Conservation (phyloP, 768 basidiomycete species). For the Gloeopeniophorella convolvens region DNA sequence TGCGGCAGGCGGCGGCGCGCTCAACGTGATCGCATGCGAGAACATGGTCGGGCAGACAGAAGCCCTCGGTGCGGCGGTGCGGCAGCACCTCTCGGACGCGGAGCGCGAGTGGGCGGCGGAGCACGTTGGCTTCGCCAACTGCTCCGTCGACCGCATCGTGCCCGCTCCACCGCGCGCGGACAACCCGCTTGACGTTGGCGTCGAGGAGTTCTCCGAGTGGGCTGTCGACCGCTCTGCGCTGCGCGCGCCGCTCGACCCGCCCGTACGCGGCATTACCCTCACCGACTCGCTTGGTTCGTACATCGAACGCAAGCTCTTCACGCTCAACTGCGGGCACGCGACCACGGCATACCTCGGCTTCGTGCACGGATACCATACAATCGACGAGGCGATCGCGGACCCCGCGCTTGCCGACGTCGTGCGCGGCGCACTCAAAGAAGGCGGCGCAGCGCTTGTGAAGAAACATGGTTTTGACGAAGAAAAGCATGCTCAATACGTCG, state of each 20-base stretch:
- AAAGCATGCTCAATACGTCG: constrained; percentile 28
- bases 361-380: constrained; percentile 27
- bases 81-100: constrained; percentile 26
- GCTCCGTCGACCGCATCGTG: constrained; percentile 37
- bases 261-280: constrained; percentile 29
- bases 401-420: constrained; percentile 26
- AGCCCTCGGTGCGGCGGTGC: constrained; percentile 27
- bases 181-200: constrained; percentile 32
- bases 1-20: constrained; percentile 17
- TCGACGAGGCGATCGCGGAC: constrained; percentile 30
- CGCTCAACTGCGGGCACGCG: constrained; percentile 37
- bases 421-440: constrained; percentile 31
- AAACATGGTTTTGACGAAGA: constrained; percentile 25
- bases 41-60: constrained; percentile 34
- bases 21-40: constrained; percentile 38
- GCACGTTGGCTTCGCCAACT: constrained; percentile 36
- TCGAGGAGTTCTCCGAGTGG: constrained; percentile 39
- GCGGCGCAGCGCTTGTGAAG: constrained; percentile 32
- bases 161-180: constrained; percentile 18
- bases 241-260: constrained; percentile 24
- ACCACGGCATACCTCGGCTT: constrained; percentile 35
- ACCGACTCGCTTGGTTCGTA: constrained; percentile 30
- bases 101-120: constrained; percentile 26
- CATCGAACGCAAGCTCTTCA: constrained; percentile 39
- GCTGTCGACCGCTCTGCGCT: constrained; percentile 30